A percentile compares a stretch with the other conserved stretches of the same genome.
Evolutionary conservation across 2,329 filamentous ascomycete species (phyloP).

Genomic region (Parascedosporium putredinis): DNA sequence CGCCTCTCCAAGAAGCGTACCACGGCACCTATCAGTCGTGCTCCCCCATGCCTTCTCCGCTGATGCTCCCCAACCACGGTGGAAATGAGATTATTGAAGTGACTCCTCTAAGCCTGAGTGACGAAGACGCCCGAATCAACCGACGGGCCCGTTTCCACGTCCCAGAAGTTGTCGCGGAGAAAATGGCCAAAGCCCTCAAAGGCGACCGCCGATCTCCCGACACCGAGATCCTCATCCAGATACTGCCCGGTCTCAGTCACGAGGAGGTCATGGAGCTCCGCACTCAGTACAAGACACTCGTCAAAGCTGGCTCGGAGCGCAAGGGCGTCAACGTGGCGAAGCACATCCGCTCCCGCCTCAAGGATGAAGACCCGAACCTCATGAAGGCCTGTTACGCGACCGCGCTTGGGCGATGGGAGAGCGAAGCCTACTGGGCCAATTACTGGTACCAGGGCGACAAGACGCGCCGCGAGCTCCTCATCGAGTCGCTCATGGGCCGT

Average conservation of each 20-base stretch:
- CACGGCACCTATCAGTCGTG: slow-evolving; percentile 89
- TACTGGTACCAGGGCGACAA: slow-evolving; percentile 92
- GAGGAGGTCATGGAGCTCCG: slow-evolving; percentile 82
- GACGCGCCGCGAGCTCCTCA: slow-evolving; percentile 76
- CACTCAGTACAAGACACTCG: slow-evolving; percentile 80
- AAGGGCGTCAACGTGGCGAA: slow-evolving; percentile 79
- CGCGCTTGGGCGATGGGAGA: slow-evolving; percentile 81
- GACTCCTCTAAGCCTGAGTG: slow-evolving; percentile 41
- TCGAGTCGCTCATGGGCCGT: slow-evolving; percentile 85
- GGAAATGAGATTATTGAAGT: slow-evolving; percentile 39
- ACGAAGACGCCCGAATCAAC: slow-evolving; percentile 33
- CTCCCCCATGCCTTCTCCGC: slow-evolving; percentile 84
- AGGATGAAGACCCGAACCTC: slow-evolving; percentile 63
- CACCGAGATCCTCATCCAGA: slow-evolving; percentile 63
- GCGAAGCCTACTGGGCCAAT: slow-evolving; percentile 95
- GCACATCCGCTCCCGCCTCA: slow-evolving; percentile 67
- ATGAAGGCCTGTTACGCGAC: slow-evolving; percentile 89
- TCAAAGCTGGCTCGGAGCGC: slow-evolving; percentile 63
- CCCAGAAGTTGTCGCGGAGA: slow-evolving; percentile 64
- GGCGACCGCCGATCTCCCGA: slow-evolving; percentile 53
- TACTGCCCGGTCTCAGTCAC: slow-evolving; percentile 73
- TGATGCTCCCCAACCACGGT: slow-evolving; percentile 44
- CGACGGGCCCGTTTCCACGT: slow-evolving; percentile 74
- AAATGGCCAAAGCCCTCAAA: slow-evolving; percentile 65
- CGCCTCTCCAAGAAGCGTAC: slow-evolving; percentile 84